phyloP scores from a whole-genome alignment of 2,329 filamentous ascomycete genomes.

The Monosporascus ibericus region DNA sequence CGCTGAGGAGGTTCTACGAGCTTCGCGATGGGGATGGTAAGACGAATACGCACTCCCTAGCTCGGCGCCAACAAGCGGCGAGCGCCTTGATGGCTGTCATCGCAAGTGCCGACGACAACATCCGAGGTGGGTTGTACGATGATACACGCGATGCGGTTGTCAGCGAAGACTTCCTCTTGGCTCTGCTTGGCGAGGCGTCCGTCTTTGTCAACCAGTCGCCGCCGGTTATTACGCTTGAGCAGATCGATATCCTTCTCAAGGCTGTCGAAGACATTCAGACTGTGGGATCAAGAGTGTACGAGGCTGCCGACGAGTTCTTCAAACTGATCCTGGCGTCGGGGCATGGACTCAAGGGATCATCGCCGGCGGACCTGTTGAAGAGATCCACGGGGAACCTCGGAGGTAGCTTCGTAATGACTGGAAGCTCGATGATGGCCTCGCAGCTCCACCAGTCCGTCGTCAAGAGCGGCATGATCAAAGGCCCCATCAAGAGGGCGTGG shows the following conservation, averaged over 20 bases:
- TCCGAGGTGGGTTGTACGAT: constrained; percentile 86
- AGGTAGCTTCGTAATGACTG: constrained; percentile 62
- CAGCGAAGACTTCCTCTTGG: constrained; percentile 79
- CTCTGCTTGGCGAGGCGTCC: constrained; percentile 76
- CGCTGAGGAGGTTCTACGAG: constrained; percentile 82
- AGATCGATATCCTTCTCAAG: constrained; percentile 63
- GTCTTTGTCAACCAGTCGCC: constrained; percentile 61
- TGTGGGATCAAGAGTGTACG: constrained; percentile 64
- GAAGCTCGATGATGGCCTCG: constrained; percentile 64
- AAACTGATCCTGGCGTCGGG: constrained; percentile 66
- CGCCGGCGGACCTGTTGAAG: constrained; percentile 61
- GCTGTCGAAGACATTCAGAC: constrained; percentile 63
- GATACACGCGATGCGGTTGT: constrained; percentile 74
- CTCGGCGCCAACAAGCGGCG: constrained; percentile 63
- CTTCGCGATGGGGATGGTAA: constrained; percentile 60
- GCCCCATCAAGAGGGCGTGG: constrained; percentile 56
- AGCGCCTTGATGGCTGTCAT: constrained; percentile 76
- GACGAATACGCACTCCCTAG: constrained; percentile 41
- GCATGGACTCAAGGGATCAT: constrained; percentile 53
- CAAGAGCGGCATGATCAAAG: constrained; percentile 25
- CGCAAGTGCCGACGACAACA: constrained; percentile 79
- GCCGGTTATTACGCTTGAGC: constrained; percentile 56
- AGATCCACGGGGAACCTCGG: constrained; percentile 41
- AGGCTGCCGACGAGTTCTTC: constrained; percentile 73
- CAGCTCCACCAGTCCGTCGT: constrained; percentile 54